Percentiles rank a stretch among this genome's conserved stretches.
These are phyloP conservation scores for Phialophora expanda DNA, from an alignment of 2,329 filamentous ascomycete species.

Conservation along the genomic window DNA sequence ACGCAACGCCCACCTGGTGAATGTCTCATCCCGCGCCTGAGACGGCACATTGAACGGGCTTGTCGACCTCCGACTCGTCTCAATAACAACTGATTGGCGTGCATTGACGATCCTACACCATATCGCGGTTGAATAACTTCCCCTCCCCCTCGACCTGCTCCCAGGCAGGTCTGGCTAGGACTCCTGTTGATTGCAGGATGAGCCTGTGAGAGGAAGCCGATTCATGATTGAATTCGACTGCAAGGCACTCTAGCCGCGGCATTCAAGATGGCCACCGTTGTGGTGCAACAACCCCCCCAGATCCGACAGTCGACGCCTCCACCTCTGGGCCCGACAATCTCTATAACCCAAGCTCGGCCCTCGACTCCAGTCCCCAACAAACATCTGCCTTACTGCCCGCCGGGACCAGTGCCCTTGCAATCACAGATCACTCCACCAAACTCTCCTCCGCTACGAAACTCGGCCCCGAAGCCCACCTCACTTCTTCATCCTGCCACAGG, in stretches of 20 bases:
- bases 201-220: slow-evolving; percentile 20
- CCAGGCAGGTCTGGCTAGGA: slow-evolving; percentile 32
- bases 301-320: slow-evolving; percentile 53
- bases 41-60: background rate
- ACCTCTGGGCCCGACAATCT: slow-evolving; percentile 57
- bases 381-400: slow-evolving; percentile 86
- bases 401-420: slow-evolving; percentile 65
- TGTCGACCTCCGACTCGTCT: background rate
- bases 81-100: background rate
- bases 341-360: slow-evolving; percentile 62
- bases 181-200: slow-evolving; percentile 34
- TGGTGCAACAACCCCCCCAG: slow-evolving; percentile 53
- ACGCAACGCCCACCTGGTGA: background rate
- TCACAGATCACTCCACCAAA: slow-evolving; percentile 64
- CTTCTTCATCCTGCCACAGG: slow-evolving; percentile 74
- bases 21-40: background rate
- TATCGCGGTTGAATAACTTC: background rate
- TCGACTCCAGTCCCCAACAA: slow-evolving; percentile 79
- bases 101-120: background rate
- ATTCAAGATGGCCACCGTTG: slow-evolving; percentile 52
- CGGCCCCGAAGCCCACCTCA: slow-evolving; percentile 65
- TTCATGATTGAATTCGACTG: background rate
- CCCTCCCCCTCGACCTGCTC: slow-evolving; percentile 9
- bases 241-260: background rate
- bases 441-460: slow-evolving; percentile 66